Evolutionary conservation across 306 rosid species (phyloP), one percentile per base, ranked within the genome.

Genomic region (Vigna angularis): DNA sequence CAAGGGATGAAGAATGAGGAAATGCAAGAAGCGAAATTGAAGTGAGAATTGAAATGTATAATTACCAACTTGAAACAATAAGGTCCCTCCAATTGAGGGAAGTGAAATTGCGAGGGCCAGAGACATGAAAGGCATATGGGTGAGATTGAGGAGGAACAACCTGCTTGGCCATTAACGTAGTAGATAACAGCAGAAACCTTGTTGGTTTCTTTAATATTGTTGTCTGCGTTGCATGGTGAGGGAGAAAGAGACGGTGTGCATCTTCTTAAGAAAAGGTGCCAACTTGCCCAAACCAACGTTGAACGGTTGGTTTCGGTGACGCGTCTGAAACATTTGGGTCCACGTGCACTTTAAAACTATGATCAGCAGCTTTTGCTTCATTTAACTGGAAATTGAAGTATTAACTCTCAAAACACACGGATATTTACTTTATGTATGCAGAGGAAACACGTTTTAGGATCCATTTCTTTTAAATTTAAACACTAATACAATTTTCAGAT

Each of bases 1-100:
- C 5, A 30, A 26, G 67, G 9, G 70, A 8, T 26, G 49, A 58
- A 66, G 22, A 75, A 18, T 28, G 24, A 76, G 2, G 1, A 82
- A 75, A 75, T 9, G 50, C 17, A 75, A 7, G 28, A 32, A 16
- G 6, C 5, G 0, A 44, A 73, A 5, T 42, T 10, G 15, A 45
- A 45, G 50, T 45, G 13, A 38, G 67, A 75, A 64, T 32, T 36
- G 81, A 87, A 65, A 76, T 56, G 88, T 78, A 55, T 53, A 86
- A 84, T 87, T 16, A 94, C 98, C 98, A 92, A 56, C 93, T 92
- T 1, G 98, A 95, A 74, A 17, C 83, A 67, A 95, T 74, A 22
- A 92, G 91, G 59, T 95, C 96, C 84, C 86, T 88, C 98, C 98
- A 95, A 81, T 86, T 92, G n/a, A 92, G 97, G 48, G 91, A 14